These are phyloP conservation scores for Endocalyx cinctus DNA, from an alignment of 2,329 filamentous ascomycete species.

Conservation along the genomic window DNA sequence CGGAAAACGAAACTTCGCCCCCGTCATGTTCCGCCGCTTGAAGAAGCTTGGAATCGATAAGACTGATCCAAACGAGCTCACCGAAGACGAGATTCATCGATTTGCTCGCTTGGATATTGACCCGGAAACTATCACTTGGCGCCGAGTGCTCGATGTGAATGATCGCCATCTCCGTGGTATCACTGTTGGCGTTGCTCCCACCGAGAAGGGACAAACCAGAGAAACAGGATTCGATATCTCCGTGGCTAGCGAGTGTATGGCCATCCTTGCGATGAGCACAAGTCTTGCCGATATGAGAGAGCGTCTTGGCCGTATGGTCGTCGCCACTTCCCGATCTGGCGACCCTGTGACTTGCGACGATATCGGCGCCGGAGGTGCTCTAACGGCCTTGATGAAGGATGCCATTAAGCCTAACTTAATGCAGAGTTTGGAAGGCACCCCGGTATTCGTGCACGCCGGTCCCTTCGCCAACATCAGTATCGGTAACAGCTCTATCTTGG, in stretches of 20 bases:
- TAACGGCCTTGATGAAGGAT: conserved; percentile 94
- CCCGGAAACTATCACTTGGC: conserved; percentile 95
- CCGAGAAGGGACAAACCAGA: conserved; percentile 83
- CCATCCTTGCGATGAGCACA: conserved; percentile 90
- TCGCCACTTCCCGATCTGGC: conserved; percentile 78
- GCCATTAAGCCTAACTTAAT: conserved; percentile 98
- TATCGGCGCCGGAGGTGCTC: conserved; percentile 83
- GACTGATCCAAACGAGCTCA: conserved; percentile 87
- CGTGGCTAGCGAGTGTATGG: conserved; percentile 97
- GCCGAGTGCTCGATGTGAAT: conserved; percentile 93
- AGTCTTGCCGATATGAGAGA: conserved; percentile 85
- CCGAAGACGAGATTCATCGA: conserved; percentile 77
- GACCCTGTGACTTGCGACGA: conserved; percentile 96
- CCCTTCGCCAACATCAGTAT: conserved; percentile 99
- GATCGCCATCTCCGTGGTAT: conserved; percentile 88
- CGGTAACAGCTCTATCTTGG: conserved; percentile 90
- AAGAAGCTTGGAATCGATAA: conserved; percentile 96
- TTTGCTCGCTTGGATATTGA: conserved; percentile 97
- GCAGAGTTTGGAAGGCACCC: conserved; percentile 96
- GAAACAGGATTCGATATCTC: conserved; percentile 97
- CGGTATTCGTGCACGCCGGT: conserved; percentile 94
- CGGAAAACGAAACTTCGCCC: conserved; percentile 79
- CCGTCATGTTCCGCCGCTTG: conserved; percentile 86
- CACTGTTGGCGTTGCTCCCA: conserved; percentile 81
- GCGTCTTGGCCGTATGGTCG: conserved; percentile 90